phyloP scores from a whole-genome alignment of 73 alveolate species.

The Paramecium biaurelia region DNA sequence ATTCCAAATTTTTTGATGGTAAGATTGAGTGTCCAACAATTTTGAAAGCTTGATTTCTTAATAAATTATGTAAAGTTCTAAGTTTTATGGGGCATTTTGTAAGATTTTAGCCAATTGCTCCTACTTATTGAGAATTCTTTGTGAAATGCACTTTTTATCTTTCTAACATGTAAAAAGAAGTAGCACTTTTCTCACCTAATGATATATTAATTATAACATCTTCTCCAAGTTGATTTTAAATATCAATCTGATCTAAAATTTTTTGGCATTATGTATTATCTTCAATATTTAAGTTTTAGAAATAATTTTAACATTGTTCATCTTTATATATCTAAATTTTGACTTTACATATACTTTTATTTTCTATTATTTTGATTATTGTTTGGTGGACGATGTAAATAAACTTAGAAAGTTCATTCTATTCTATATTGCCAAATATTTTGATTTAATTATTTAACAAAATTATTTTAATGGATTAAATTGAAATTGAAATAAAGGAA shows the following conservation, averaged over 20 bases:
- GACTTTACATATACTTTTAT: background rate
- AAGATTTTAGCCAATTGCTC: background rate
- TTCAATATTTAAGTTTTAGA: background rate
- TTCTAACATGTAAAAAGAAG: background rate
- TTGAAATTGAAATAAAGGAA: background rate
- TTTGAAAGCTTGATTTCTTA: background rate
- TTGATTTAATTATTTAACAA: background rate
- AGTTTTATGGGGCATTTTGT: background rate
- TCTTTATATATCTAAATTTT: background rate
- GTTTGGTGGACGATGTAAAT: background rate
- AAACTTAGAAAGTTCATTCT: background rate
- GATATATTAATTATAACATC: background rate
- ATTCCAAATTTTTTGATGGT: background rate
- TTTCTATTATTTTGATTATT: background rate
- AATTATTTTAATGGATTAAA: background rate
- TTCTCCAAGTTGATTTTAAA: background rate
- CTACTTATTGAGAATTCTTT: background rate
- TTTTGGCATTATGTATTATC: background rate
- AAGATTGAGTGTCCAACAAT: background rate
- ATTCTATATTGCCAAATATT: background rate
- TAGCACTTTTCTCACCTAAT: background rate
- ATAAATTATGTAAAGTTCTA: background rate
- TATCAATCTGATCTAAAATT: background rate
- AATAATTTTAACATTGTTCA: background rate
- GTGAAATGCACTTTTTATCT: background rate